These are phyloP conservation scores for Dendrobium chrysotoxum DNA, from an alignment of 106 monocot species.

Conservation along the genomic window DNA sequence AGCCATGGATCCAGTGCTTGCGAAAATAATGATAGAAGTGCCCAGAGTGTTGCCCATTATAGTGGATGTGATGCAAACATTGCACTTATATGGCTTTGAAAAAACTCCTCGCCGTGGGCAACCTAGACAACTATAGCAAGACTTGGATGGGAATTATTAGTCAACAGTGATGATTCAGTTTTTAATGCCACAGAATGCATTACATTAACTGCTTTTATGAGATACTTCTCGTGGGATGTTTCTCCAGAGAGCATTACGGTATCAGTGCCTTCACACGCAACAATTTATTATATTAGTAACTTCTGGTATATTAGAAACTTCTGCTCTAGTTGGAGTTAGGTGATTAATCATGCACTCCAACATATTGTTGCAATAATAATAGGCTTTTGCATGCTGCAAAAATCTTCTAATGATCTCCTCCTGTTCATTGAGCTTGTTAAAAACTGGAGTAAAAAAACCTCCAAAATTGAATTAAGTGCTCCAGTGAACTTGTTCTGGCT, in stretches of 20 bases:
- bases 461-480: no score
- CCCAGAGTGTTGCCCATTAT: conserved; percentile 66
- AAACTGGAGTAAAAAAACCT: no score
- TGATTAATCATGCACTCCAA: conserved; percentile 96
- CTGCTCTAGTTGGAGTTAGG: conserved; percentile 95
- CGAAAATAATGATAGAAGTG: conserved; percentile 93
- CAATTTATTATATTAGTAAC: conserved; percentile 71
- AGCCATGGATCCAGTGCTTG: conserved; percentile 94
- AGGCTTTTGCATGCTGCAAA: conserved; percentile 75
- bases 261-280: conserved; percentile 87
- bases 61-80: conserved; percentile 92
- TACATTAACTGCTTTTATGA: conserved; percentile 90
- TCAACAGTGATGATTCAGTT: conserved; percentile 61
- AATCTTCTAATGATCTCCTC: conserved; percentile 83
- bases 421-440: conserved; percentile 17
- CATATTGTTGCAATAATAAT: conserved; percentile 99
- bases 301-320: conserved; percentile 50
- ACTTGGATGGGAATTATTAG: conserved; percentile 15
- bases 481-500: no score
- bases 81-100: conserved; percentile 52
- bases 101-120: conserved; percentile 20
- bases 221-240: conserved; percentile 99
- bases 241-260: conserved; percentile 94
- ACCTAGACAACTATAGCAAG: conserved; percentile 29
- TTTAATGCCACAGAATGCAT: conserved; percentile 88